These are phyloP conservation scores for Aureobasidium namibiae DNA, from an alignment of 2,329 filamentous ascomycete genomes.

Conservation along the genomic window DNA sequence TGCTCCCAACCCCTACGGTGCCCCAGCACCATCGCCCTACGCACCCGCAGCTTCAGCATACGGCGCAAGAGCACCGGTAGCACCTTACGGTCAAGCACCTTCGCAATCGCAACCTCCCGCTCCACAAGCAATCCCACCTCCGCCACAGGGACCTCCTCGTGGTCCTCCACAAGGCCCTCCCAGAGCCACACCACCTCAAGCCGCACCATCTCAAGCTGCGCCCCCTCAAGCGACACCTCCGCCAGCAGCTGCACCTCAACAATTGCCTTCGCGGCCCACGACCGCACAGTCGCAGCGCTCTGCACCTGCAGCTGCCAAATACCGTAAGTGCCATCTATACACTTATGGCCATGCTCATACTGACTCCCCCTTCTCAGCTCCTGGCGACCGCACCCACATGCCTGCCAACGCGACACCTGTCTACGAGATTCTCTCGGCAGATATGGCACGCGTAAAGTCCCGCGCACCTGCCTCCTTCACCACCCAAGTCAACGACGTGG, in stretches of 20 bases:
- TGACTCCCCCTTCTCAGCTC: slow-evolving; percentile 18
- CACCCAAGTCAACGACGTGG: slow-evolving; percentile 83
- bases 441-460: slow-evolving; percentile 81
- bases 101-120: slow-evolving; percentile 29
- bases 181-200: slow-evolving; percentile 38
- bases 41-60: slow-evolving; percentile 18
- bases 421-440: slow-evolving; percentile 69
- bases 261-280: slow-evolving; percentile 32
- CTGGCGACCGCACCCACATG: slow-evolving; percentile 83
- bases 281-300: slow-evolving; percentile 44
- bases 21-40: slow-evolving; percentile 14
- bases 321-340: slow-evolving; percentile 48
- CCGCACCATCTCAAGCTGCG: slow-evolving; percentile 38
- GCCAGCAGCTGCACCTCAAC: slow-evolving; percentile 20
- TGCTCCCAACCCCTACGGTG: slow-evolving; percentile 37
- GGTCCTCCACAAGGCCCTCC: slow-evolving; percentile 42
- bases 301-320: slow-evolving; percentile 50
- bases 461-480: slow-evolving; percentile 82
- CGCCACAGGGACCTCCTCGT: slow-evolving; percentile 31
- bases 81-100: slow-evolving; percentile 34
- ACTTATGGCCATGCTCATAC: not conserved
- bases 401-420: slow-evolving; percentile 66
- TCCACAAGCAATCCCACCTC: slow-evolving; percentile 30
- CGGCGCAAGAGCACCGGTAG: slow-evolving; percentile 3
- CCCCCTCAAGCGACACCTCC: slow-evolving; percentile 18